Base-by-base conservation (phyloP, 2,329 filamentous ascomycete species). In the Magnaporthiopsis rhizophila region DNA sequence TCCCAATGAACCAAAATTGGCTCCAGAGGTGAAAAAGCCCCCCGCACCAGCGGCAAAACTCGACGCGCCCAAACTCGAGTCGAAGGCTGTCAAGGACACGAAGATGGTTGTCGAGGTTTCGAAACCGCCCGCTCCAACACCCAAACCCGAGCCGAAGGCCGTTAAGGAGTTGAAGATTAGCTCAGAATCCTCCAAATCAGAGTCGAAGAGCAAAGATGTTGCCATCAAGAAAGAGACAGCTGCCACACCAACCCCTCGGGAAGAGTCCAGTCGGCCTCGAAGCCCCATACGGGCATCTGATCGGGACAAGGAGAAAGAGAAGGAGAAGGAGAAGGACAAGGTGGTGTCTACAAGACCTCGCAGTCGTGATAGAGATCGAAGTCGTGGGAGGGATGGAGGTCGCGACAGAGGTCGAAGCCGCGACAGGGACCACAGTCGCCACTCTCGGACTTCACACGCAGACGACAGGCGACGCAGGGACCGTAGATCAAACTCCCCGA, bases 311-410 rank as follows among this genome's bases (percentile, higher is more conserved):
- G 74, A 71, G 45, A 62, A 45, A 5, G 61, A 56, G 45, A 62
- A 50, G 38, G 61, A 34, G 59, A 69, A 71, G 24, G 72, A 70
- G 28, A 68, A 66, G 24, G 64, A 60, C 30, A n/a, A 58, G 13
- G 21, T 2, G 12, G 28, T 30, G 18, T 60, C 12, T 11, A 32
- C 58, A 15, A 28, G 57, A 30, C 26, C 57, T 18, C 45, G 30
- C 24, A 50, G 67, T 21, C 71, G 74, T 9, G 76, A 79, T 11
- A 72, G 74, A 21, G 74, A 76, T 21, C 72, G 75, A 64, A 72
- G 72, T 30, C 69, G 71, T 36, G 75, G 78, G 7, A 71, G 72
- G 21, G 74, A 74, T 53, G 18, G 8, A 70, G 72, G 30, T 70
- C 72, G 13, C 69, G 71, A 32, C 72, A 71, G 7, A 69, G 72